phyloP scores from a whole-genome alignment of 768 basidiomycete species.

The Russula brevipes region DNA sequence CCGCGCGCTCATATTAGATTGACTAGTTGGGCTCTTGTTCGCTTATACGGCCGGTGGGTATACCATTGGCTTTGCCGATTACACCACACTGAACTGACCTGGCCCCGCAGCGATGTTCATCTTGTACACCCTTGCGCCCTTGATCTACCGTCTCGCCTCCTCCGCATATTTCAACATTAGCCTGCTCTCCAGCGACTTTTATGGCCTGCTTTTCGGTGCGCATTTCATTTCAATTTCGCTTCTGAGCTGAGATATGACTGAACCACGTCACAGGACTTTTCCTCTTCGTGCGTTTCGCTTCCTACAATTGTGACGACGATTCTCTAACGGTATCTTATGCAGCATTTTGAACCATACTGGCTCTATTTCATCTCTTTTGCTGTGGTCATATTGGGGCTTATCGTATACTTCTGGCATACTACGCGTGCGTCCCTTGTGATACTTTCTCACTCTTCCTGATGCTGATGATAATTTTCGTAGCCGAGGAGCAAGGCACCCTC shows the following conservation, averaged over 20 bases:
- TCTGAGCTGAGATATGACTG: constrained; percentile 7
- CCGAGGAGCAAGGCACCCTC: constrained; percentile 67
- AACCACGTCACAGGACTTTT: constrained; percentile 38
- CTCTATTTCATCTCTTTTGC: constrained; percentile 79
- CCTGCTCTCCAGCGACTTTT: constrained; percentile 84
- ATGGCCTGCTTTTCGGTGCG: constrained; percentile 68
- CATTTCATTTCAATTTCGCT: constrained; percentile 6
- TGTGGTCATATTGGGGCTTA: constrained; percentile 63
- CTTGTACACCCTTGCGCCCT: constrained; percentile 79
- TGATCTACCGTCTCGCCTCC: constrained; percentile 80
- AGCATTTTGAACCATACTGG: constrained; percentile 85
- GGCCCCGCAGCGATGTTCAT: constrained; percentile 62
- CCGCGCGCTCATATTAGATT: constrained; percentile 13
- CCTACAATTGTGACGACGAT: neutral
- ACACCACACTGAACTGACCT: neutral
- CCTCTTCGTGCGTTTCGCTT: constrained; percentile 43
- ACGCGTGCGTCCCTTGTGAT: constrained; percentile 53
- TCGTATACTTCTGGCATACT: constrained; percentile 83
- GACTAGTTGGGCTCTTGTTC: constrained; percentile 45
- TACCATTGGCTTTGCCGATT: neutral
- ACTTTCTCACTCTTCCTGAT: neutral
- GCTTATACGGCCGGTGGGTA: constrained; percentile 45
- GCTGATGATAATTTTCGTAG: constrained; percentile 36
- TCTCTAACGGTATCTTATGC: constrained; percentile 6
- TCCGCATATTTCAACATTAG: constrained; percentile 83